phyloP scores from a whole-genome alignment of 257 asterid genomes.

The Solanum clarkiae region DNA sequence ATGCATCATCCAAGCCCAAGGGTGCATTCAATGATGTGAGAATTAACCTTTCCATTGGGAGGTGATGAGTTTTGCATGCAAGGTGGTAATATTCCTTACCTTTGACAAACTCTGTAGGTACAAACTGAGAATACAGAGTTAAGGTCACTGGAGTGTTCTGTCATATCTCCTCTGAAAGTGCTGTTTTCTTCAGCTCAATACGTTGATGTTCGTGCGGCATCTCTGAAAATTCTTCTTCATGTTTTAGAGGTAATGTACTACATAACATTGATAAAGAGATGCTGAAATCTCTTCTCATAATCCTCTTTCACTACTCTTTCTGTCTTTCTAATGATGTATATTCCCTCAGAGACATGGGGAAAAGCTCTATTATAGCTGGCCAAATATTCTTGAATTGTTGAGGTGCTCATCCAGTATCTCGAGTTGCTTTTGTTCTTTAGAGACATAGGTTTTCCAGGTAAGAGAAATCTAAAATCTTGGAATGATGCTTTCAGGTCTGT shows the following conservation, averaged over 20 bases:
- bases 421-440: not conserved
- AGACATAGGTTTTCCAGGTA: not conserved
- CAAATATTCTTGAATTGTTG: conserved; percentile 67
- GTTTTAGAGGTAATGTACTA: conserved; percentile 61
- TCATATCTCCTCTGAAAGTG: conserved; percentile 64
- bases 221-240: conserved; percentile 86
- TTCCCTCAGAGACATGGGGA: conserved; percentile 89
- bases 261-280: not conserved
- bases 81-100: not conserved
- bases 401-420: conserved; percentile 32
- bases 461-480: not conserved
- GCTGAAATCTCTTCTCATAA: not conserved
- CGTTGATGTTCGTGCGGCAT: conserved; percentile 73
- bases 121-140: conserved; percentile 35
- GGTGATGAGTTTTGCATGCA: not conserved
- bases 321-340: conserved; percentile 10
- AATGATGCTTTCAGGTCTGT: conserved; percentile 55
- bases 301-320: not conserved
- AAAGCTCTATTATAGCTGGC: conserved; percentile 87
- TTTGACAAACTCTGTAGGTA: conserved; percentile 25
- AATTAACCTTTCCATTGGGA: conserved; percentile 2
- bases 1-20: conserved; percentile 19
- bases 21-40: conserved; percentile 48
- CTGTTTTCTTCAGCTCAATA: conserved; percentile 68
- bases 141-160: conserved; percentile 76